These are phyloP conservation scores for Russula sp. DNA, from an alignment of 768 basidiomycete species.

Conservation along the genomic window DNA sequence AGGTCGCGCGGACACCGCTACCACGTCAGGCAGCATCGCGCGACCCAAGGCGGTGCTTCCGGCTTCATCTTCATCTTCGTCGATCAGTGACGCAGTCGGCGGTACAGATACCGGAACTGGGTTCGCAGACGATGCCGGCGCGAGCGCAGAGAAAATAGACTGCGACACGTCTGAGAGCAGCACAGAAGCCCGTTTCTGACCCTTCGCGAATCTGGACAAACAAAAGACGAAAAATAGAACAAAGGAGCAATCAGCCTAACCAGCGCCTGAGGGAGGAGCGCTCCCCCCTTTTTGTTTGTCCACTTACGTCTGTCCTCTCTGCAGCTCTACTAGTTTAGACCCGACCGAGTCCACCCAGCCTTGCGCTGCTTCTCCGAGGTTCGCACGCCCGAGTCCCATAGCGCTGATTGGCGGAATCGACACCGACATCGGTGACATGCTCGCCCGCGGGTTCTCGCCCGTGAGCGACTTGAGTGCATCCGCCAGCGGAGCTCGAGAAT, in stretches of 20 bases:
- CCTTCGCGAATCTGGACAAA: constrained; percentile 49
- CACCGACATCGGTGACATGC: constrained; percentile 32
- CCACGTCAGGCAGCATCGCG: background rate
- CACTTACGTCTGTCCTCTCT: constrained; percentile 47
- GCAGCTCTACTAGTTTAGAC: constrained; percentile 45
- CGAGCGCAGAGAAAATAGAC: constrained; percentile 36
- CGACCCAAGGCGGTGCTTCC: constrained; percentile 1
- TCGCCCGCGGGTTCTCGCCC: constrained; percentile 7
- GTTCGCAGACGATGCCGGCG: constrained; percentile 21
- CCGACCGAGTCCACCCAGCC: constrained; percentile 45
- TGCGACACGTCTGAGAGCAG: constrained; percentile 60
- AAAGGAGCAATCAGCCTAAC: background rate
- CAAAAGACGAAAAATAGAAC: background rate
- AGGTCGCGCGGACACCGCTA: background rate
- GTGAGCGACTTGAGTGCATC: constrained; percentile 25
- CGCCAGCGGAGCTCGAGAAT: constrained; percentile 20
- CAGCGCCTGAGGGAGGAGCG: background rate
- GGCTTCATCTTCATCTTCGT: constrained; percentile 6
- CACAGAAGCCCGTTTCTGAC: constrained; percentile 60
- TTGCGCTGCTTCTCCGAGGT: constrained; percentile 29
- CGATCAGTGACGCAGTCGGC: constrained; percentile 12
- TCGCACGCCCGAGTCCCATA: constrained; percentile 23
- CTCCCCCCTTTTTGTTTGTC: background rate
- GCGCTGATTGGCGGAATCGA: constrained; percentile 33
- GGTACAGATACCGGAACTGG: constrained; percentile 19